Percentiles rank a stretch among this genome's conserved stretches.
Conservation (phyloP, 2,329 filamentous ascomycete genomes). For the Sarocladium brachiariae region DNA sequence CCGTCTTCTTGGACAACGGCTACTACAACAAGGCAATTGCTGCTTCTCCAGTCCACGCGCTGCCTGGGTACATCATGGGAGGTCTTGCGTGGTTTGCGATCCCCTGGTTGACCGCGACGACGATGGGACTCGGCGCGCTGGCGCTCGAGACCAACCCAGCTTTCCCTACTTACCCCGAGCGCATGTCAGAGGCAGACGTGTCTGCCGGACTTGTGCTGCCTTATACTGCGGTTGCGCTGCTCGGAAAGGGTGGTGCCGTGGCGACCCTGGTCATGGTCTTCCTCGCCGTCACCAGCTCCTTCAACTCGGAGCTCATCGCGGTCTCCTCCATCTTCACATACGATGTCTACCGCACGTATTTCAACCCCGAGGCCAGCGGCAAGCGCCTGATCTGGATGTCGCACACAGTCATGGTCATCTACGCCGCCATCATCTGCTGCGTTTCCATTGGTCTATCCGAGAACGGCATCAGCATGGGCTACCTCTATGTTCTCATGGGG, state of each 20-base stretch:
- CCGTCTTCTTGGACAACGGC: conserved; percentile 73
- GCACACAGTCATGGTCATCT: conserved; percentile 62
- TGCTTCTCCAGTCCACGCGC: conserved; percentile 73
- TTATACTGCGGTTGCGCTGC: conserved; percentile 74
- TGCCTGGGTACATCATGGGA: conserved; percentile 83
- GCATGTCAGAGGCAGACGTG: conserved; percentile 68
- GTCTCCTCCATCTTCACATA: conserved; percentile 84
- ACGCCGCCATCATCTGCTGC: conserved; percentile 68
- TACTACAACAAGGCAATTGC: conserved; percentile 57
- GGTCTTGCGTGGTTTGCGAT: conserved; percentile 90
- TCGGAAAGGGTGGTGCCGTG: conserved; percentile 27
- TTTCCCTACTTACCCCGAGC: conserved; percentile 66
- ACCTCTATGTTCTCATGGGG: conserved; percentile 84
- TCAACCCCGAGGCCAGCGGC: conserved; percentile 71
- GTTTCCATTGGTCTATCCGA: conserved; percentile 71
- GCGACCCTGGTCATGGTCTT: conserved; percentile 77
- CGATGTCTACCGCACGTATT: conserved; percentile 81
- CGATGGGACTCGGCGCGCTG: conserved; percentile 76
- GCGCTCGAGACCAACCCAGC: conserved; percentile 67
- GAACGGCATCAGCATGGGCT: conserved; percentile 77
- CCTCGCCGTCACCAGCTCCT: conserved; percentile 83
- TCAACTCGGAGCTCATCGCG: conserved; percentile 77
- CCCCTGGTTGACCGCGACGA: conserved; percentile 82
- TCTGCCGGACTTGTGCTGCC: conserved; percentile 78
- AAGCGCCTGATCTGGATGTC: conserved; percentile 74